These are phyloP conservation scores for Pyrus bretschneideri DNA, from an alignment of 306 rosid genomes.

Conservation along the genomic window DNA sequence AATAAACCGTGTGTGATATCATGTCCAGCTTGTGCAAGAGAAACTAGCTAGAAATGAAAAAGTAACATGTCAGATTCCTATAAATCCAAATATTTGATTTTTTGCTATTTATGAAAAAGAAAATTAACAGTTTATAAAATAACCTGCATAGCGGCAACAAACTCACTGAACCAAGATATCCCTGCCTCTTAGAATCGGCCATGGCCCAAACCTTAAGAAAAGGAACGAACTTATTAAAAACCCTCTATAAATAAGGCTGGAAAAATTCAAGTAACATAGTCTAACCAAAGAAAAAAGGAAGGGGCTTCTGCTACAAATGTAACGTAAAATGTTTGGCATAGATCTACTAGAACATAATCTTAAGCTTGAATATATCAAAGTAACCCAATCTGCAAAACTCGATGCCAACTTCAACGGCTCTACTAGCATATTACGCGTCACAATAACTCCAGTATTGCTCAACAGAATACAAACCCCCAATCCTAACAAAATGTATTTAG, in stretches of 20 bases:
- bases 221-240: background rate
- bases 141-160: conserved; percentile 77
- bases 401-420: background rate
- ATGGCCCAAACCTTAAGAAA: conserved; percentile 78
- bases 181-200: conserved; percentile 84
- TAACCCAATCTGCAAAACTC: background rate
- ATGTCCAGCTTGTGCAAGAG: conserved; percentile 51
- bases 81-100: background rate
- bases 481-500: background rate
- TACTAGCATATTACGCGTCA: too few species aligned
- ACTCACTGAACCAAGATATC: conserved; percentile 81
- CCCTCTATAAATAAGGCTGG: background rate
- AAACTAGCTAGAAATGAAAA: conserved; percentile 32
- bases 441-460: background rate
- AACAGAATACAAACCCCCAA: background rate
- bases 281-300: background rate
- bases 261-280: background rate
- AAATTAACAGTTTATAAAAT: background rate
- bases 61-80: background rate
- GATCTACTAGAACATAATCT: background rate
- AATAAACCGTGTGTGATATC: conserved; percentile 36
- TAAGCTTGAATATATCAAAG: background rate
- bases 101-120: background rate
- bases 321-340: background rate
- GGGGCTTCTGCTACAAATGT: background rate